phyloP scores from a whole-genome alignment of 148 eudicot species.

The Persicaria maculosa region DNA sequence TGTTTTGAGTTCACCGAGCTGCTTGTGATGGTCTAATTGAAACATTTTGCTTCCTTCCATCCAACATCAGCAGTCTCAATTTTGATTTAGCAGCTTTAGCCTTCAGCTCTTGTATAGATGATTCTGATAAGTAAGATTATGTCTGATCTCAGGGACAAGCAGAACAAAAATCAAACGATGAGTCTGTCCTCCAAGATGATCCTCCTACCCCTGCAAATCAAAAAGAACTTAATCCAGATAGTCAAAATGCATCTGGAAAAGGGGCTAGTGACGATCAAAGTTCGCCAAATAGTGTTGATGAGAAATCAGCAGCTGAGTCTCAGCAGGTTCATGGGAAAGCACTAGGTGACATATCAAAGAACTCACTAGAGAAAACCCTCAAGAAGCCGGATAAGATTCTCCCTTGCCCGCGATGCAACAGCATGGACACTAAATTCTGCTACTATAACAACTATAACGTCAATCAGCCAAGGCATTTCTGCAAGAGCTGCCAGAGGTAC shows the following conservation, averaged over 20 bases:
- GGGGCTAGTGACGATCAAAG: slow-evolving; percentile 30
- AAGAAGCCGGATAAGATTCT: slow-evolving; percentile 90
- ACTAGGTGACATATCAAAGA: slow-evolving; percentile 29
- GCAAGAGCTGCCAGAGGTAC: slow-evolving; percentile 93
- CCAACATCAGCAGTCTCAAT: neutral
- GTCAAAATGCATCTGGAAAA: no score
- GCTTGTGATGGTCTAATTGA: neutral
- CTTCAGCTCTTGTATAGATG: neutral
- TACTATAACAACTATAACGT: slow-evolving; percentile 93
- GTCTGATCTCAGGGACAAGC: slow-evolving; percentile 35
- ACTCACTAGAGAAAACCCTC: slow-evolving; percentile 40
- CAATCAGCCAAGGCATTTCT: slow-evolving; percentile 89
- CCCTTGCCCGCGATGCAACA: slow-evolving; percentile 93
- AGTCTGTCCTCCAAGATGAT: slow-evolving; percentile 23
- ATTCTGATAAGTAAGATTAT: slow-evolving; percentile 4
- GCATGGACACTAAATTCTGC: slow-evolving; percentile 97
- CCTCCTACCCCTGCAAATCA: slow-evolving; percentile 10
- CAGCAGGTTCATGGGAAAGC: slow-evolving; percentile 28
- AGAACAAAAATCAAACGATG: slow-evolving; percentile 23
- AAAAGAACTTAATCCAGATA: neutral
- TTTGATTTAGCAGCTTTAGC: neutral
- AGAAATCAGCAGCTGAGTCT: slow-evolving; percentile 27
- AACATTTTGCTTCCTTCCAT: neutral
- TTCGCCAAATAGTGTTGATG: slow-evolving; percentile 27
- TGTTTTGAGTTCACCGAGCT: neutral